Conservation (phyloP, 176 grass and related monocot species). For the Chloris gayana region DNA sequence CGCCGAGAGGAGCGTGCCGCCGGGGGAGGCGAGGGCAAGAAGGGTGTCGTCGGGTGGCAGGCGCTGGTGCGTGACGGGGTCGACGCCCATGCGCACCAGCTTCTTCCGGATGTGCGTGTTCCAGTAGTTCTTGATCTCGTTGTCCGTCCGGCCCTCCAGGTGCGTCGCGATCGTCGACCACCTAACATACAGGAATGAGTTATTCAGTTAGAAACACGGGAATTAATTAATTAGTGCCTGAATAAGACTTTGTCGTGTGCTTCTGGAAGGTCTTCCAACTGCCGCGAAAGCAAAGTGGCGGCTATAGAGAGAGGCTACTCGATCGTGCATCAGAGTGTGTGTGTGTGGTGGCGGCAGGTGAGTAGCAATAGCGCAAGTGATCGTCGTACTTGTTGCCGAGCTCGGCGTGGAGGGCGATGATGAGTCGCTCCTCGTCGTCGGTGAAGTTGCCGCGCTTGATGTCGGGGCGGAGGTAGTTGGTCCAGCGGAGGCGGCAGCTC, state of each 20-base stretch:
- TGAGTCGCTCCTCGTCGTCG: conserved; percentile 68
- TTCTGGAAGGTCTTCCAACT: not conserved
- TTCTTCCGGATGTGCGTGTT: conserved; percentile 78
- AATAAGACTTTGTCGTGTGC: not conserved
- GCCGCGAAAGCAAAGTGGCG: not conserved
- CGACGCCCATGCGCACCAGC: conserved; percentile 59
- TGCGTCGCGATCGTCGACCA: conserved; percentile 73
- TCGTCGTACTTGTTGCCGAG: conserved; percentile 70
- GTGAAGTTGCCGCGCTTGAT: conserved; percentile 82
- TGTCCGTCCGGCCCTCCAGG: conserved; percentile 65
- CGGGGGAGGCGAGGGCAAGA: not conserved
- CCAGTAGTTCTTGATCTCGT: conserved; percentile 84
- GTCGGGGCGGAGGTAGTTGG: conserved; percentile 88
- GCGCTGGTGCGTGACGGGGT: conserved; percentile 66
- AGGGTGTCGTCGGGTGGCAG: conserved; percentile 34
- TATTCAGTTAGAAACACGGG: no score
- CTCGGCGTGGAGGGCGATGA: conserved; percentile 63
- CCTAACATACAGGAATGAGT: conserved; percentile 23
- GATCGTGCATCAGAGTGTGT: not conserved
- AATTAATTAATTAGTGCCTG: not conserved
- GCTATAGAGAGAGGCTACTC: not conserved
- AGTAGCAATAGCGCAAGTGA: no score
- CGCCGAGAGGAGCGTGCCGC: conserved; percentile 26
- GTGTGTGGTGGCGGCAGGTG: not conserved
- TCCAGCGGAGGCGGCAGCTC: conserved; percentile 94